Evolutionary conservation across 352 stramenopile species (phyloP), one percentile per base, ranked within the genome.

Genomic region (Phytophthora chlamydospora): DNA sequence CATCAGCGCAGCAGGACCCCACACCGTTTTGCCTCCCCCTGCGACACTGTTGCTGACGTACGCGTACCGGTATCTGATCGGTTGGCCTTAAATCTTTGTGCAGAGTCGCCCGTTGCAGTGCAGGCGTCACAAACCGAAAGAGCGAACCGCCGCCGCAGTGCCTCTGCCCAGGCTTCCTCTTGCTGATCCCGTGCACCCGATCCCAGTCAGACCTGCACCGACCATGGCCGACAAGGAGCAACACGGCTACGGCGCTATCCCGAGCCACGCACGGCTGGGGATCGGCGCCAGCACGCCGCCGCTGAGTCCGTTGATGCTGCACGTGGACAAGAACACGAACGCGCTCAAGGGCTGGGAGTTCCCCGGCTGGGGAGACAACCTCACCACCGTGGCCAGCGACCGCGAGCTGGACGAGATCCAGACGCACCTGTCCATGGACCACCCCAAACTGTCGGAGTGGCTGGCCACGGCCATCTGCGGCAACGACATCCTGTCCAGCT

Each of bases 401-500:
- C 73, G 57, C 51, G 82, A 94, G 65, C 71, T 94, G 51, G 65
- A 71, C 3, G 83, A 91, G 27, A 94, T 96, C 70, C 78, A 91
- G 24, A 54, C 79, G 47, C 84, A 91, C 39, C 69, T 93, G 33
- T 89, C 80, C 12, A 80, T 77, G 52, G 65, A 90, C 58, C 83
- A 95, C 74, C 66, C 84, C 10, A 96, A 95, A 69, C 80, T 98
- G 19, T 95, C 89, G 4, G 89, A 98, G 79, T 97, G 92, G 83
- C 71, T 96, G 47, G 92, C 95, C 10, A 98, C 95, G 9, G 90
- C 92, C 14, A 98, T 98, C 69, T 98, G 90, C 55, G 95, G 95
- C 14, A 98, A 98, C 71, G 95, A 98, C 61, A 98, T 98, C 72
- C 79, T 98, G 51, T 97, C 88, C 48, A 98, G 89, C 67, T 97